phyloP scores from a whole-genome alignment of 2,329 filamentous ascomycete genomes.

The Bipolaris zeicola region DNA sequence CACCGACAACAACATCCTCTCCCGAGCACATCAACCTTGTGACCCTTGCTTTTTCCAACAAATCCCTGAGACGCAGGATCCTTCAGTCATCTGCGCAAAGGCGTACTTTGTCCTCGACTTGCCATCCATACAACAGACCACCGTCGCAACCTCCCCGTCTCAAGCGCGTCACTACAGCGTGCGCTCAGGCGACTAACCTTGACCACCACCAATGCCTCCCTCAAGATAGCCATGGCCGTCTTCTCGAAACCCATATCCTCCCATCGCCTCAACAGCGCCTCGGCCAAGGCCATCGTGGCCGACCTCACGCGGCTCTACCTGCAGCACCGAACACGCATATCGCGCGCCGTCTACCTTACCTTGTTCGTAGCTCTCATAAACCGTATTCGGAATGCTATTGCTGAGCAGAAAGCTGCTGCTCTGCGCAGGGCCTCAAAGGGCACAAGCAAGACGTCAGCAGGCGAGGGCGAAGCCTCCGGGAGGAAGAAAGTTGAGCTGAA shows the following conservation, averaged over 20 bases:
- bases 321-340: constrained; percentile 49
- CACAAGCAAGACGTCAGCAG: constrained; percentile 46
- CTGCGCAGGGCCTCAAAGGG: constrained; percentile 58
- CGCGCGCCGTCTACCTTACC: constrained; percentile 50
- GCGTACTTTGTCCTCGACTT: not conserved
- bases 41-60: constrained; percentile 17
- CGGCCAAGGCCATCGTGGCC: constrained; percentile 45
- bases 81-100: not conserved
- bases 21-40: constrained; percentile 6
- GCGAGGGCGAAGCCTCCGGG: constrained; percentile 46
- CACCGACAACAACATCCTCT: constrained; percentile 14
- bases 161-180: constrained; percentile 7
- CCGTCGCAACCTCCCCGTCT: not conserved
- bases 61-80: not conserved
- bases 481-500: constrained; percentile 91
- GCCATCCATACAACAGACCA: not conserved
- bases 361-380: constrained; percentile 60
- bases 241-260: constrained; percentile 48
- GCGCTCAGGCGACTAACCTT: constrained; percentile 1
- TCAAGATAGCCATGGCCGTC: constrained; percentile 46
- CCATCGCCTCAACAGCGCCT: constrained; percentile 37
- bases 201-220: constrained; percentile 22
- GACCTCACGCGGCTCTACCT: constrained; percentile 49
- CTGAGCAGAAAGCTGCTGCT: constrained; percentile 88
- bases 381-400: constrained; percentile 87